Evolutionary conservation across 148 eudicot genomes (phyloP).

Genomic region (Vaccinium myrtillus): DNA sequence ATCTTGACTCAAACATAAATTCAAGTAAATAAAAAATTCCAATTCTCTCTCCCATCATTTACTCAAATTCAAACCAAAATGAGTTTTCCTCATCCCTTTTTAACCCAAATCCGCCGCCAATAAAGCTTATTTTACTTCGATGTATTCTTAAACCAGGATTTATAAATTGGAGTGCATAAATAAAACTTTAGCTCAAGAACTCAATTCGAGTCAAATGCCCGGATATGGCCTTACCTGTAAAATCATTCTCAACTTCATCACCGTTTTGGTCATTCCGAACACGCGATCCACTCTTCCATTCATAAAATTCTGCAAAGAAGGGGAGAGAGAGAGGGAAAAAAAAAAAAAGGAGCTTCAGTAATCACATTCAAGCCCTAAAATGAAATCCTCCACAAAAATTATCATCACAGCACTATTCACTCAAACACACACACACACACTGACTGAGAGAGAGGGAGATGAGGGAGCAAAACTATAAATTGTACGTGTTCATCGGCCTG

Average conservation of each 20-base stretch:
- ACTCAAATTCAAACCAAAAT: background rate
- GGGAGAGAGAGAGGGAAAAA: too few species aligned
- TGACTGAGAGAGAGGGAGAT: too few species aligned
- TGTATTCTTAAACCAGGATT: background rate
- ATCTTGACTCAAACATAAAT: background rate
- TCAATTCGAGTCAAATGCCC: background rate
- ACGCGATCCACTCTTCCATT: constrained; percentile 29
- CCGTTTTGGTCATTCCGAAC: constrained; percentile 21
- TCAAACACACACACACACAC: background rate
- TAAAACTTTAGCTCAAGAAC: background rate
- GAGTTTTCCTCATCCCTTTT: too few species aligned
- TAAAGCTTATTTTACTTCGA: background rate
- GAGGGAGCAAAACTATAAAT: too few species aligned
- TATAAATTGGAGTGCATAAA: background rate
- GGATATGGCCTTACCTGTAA: constrained; percentile 23
- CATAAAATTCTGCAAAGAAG: constrained; percentile 22
- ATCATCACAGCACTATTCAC: too few species aligned
- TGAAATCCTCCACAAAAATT: background rate
- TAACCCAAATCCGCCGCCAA: background rate
- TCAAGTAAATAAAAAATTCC: background rate
- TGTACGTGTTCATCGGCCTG: too few species aligned
- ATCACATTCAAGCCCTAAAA: constrained; percentile 10
- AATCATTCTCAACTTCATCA: constrained; percentile 21
- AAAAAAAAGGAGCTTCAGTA: background rate
- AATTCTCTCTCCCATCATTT: background rate